These are phyloP conservation scores for Guillardia theta DNA, from an alignment of 78 protist species.

Conservation along the genomic window DNA sequence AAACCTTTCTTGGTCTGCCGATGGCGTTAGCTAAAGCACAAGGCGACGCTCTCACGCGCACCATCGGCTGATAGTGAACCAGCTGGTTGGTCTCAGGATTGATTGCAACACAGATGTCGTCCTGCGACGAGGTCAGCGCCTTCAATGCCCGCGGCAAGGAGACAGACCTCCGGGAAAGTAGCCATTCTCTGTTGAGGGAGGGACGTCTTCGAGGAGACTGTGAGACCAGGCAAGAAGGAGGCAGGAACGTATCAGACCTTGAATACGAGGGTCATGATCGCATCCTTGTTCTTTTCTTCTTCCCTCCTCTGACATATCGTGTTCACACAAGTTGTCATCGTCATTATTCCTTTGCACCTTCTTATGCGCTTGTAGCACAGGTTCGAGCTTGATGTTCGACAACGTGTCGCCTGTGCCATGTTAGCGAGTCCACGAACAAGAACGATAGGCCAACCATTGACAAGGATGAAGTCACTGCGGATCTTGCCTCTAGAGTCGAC, in stretches of 20 bases:
- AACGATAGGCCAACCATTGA: too few relatives aligned
- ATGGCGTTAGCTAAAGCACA: too few relatives aligned
- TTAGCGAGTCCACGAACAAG: too few relatives aligned
- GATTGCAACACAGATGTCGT: constrained; percentile 48
- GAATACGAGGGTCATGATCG: constrained; percentile 75
- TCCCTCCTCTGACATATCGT: too few relatives aligned
- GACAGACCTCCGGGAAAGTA: not conserved
- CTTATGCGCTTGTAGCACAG: constrained; percentile 68
- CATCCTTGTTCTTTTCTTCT: constrained; percentile 58
- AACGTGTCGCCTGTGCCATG: constrained; percentile 81
- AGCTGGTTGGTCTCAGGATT: constrained; percentile 51
- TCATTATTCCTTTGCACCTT: too few relatives aligned
- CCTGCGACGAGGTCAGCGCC: not conserved
- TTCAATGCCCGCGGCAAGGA: constrained; percentile 57
- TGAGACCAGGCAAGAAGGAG: too few relatives aligned
- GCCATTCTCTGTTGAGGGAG: not conserved
- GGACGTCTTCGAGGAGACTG: too few relatives aligned
- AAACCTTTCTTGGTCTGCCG: too few relatives aligned
- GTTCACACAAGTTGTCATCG: too few relatives aligned
- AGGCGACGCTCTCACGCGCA: too few relatives aligned
- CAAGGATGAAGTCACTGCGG: constrained; percentile 71
- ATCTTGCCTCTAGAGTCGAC: constrained; percentile 60
- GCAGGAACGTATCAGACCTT: not conserved
- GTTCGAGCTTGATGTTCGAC: constrained; percentile 67
- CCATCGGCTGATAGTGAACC: constrained; percentile 17